phyloP scores from a whole-genome alignment of 2,329 filamentous ascomycete genomes.

The Diplodia intermedia region DNA sequence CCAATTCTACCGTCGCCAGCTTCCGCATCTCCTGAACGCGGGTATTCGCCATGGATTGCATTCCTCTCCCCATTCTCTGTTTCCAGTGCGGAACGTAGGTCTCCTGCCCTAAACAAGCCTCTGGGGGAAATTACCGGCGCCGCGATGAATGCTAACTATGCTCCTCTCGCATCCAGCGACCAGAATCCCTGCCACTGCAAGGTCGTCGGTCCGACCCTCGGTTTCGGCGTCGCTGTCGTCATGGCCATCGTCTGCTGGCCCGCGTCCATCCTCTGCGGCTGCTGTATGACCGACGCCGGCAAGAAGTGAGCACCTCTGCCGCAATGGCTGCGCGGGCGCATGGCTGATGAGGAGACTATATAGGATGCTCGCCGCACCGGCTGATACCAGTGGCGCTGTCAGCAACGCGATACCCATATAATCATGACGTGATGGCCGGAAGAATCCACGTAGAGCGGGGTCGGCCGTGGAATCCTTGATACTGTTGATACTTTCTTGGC shows the following conservation, averaged over 20 bases:
- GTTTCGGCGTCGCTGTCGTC: conserved; percentile 57
- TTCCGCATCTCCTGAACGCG: neutral
- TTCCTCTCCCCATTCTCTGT: conserved; percentile 60
- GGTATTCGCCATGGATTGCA: conserved; percentile 46
- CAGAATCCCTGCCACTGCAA: conserved; percentile 66
- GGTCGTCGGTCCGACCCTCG: conserved; percentile 62
- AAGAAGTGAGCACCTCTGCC: conserved; percentile 56
- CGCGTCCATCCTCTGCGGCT: conserved; percentile 63
- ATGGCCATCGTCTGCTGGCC: conserved; percentile 64
- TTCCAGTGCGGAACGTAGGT: conserved; percentile 59
- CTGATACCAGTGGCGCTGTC: conserved; percentile 59
- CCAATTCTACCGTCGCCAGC: conserved; percentile 11
- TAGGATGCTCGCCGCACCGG: conserved; percentile 60
- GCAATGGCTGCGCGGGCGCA: neutral
- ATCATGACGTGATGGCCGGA: conserved; percentile 33
- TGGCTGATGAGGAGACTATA: conserved; percentile 29
- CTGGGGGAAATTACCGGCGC: conserved; percentile 3
- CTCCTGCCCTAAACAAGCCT: conserved; percentile 11
- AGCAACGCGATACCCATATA: conserved; percentile 59
- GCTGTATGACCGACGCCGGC: conserved; percentile 61
- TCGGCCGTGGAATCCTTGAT: conserved; percentile 18
- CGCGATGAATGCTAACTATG: neutral
- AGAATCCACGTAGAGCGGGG: conserved; percentile 26
- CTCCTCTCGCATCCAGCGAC: conserved; percentile 48
- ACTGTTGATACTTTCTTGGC: conserved; percentile 12